Evolutionary conservation across 108 stramenopile genomes (phyloP), one percentile per base, ranked within the genome.

Genomic region (Schizochytrium sp.): DNA sequence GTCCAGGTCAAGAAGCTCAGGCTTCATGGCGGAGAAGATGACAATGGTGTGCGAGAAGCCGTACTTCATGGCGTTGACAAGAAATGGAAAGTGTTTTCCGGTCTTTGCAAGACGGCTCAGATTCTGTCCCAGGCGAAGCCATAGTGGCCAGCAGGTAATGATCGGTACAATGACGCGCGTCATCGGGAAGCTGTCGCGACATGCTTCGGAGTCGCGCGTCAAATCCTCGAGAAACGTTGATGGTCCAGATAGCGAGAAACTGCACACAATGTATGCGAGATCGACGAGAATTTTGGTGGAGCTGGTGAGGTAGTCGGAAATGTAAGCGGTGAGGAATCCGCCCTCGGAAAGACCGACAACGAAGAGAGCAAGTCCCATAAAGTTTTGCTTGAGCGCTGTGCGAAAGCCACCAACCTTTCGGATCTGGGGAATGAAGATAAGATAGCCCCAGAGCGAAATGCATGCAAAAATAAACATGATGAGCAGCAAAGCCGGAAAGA

Each of bases 121-220:
- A 34, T 83, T 83, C 51, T 83, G 76, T 12, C 76, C 76, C 6
- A 83, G 76, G n/a, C 76, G 76, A 12, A 83, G 23, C 76, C 76
- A 83, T 6, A 83, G 76, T 12, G 76, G 76, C 76, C 76, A 83
- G 51, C 76, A 83, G 25, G 51, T 83, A 23, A 83, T 83, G 28
- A 83, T 53, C 16, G 76, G 76, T 4, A 83, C 76, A 16, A 83
- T 5, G n/a, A 47, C 45, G n/a, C 51, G 51, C n/a, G 19, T 83
- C 76, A 83, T 53, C 3, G 28, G 1, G 19, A 53, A 53, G 76
- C 51, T 83, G n/a, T 83, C 48, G 6, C 25, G 12, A 34, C 76
- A 83, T 8, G 8, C n/a, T 23, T 47, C 28, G 6, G 48, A 25
- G 76, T 53, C 76, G 12, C 48, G 48, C 10, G 48, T 23, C 14